Conservation (phyloP, 768 basidiomycete genomes). For the Leccinum disarticulatum region DNA sequence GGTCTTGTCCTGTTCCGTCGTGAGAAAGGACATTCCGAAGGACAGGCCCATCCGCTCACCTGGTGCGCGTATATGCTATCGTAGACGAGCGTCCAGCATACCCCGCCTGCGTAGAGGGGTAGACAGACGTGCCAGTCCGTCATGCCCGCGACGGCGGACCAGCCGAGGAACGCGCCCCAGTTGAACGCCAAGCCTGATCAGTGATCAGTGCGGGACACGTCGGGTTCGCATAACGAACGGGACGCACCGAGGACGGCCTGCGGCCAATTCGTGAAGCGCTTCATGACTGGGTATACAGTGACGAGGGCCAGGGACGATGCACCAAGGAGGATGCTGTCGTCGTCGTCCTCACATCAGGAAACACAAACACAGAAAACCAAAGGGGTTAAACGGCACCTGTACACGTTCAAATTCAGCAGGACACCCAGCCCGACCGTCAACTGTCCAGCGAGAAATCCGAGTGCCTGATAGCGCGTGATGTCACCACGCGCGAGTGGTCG, state of each 20-base stretch:
- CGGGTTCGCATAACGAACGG: not conserved
- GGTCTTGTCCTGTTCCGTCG: slow-evolving; percentile 67
- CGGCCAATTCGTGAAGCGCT: slow-evolving; percentile 95
- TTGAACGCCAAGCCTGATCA: slow-evolving; percentile 73
- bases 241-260: slow-evolving; percentile 84
- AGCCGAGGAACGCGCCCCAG: slow-evolving; percentile 95
- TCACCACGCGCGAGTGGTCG: slow-evolving; percentile 87
- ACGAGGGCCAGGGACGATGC: slow-evolving; percentile 90
- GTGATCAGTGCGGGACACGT: too few relatives aligned
- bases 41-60: slow-evolving; percentile 51
- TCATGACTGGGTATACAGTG: slow-evolving; percentile 93
- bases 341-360: not conserved
- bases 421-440: slow-evolving; percentile 81
- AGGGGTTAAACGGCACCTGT: slow-evolving; percentile 56
- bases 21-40: not conserved
- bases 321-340: slow-evolving; percentile 66
- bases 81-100: slow-evolving; percentile 94
- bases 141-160: slow-evolving; percentile 86
- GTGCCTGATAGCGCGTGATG: slow-evolving; percentile 70
- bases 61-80: slow-evolving; percentile 99
- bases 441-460: slow-evolving; percentile 81
- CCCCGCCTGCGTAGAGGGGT: slow-evolving; percentile 86
- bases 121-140: slow-evolving; percentile 81
- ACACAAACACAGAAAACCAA: not conserved
- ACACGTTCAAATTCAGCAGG: slow-evolving; percentile 89